phyloP scores from a whole-genome alignment of 129 eudicot species.

The Escallonia herrerae region DNA sequence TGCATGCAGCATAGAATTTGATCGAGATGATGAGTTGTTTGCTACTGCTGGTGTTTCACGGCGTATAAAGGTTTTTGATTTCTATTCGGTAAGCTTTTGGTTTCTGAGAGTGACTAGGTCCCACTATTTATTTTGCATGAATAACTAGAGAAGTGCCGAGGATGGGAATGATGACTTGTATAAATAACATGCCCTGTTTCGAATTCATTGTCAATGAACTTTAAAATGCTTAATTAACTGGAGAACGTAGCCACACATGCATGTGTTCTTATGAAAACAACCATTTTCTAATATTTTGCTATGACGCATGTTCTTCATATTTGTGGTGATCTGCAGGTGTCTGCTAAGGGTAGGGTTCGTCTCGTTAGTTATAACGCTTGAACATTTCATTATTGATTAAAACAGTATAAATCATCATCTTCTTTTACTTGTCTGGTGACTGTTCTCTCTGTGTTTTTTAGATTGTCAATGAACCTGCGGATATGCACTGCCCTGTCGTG shows the following conservation, averaged over 20 bases:
- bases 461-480: constrained; percentile 72
- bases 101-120: not conserved
- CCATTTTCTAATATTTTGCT: constrained; percentile 1
- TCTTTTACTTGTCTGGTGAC: not conserved
- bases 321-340: not conserved
- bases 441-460: constrained; percentile 16
- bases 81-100: constrained; percentile 43
- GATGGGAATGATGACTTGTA: constrained; percentile 1
- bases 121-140: not conserved
- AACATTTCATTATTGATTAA: not conserved
- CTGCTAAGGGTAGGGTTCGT: not conserved
- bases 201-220: no score
- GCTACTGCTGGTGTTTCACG: constrained; percentile 85
- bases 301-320: constrained; percentile 1
- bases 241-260: not conserved
- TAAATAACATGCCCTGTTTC: no score
- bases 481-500: constrained; percentile 59
- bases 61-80: constrained; percentile 62
- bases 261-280: not conserved
- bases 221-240: no score
- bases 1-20: constrained; percentile 64
- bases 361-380: not conserved
- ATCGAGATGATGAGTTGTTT: constrained; percentile 67
- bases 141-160: not conserved
- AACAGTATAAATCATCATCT: not conserved